These are phyloP conservation scores for Penicillium decumbens DNA, from an alignment of 2,329 filamentous ascomycete species.

Conservation along the genomic window DNA sequence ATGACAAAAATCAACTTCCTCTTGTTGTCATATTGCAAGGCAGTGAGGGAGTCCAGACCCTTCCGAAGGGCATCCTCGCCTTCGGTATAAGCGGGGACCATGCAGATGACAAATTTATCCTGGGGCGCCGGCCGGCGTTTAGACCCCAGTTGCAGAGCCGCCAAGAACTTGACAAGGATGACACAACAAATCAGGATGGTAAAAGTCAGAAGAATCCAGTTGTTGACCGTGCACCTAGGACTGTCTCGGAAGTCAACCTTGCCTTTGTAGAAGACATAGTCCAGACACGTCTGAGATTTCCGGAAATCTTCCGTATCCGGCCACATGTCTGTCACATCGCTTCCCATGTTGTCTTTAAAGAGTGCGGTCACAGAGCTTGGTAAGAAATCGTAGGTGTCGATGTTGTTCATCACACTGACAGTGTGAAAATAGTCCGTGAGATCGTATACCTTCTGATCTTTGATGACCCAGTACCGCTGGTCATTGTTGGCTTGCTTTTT, in stretches of 20 bases:
- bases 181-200: slow-evolving; percentile 77
- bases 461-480: slow-evolving; percentile 72
- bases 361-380: slow-evolving; percentile 62
- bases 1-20: slow-evolving; percentile 88
- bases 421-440: slow-evolving; percentile 89
- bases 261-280: slow-evolving; percentile 78
- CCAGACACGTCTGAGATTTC: slow-evolving; percentile 73
- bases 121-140: slow-evolving; percentile 85
- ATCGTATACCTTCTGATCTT: slow-evolving; percentile 75
- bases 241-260: slow-evolving; percentile 77
- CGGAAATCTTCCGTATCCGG: slow-evolving; percentile 49
- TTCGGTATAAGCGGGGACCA: slow-evolving; percentile 96
- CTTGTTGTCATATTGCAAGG: slow-evolving; percentile 95
- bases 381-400: slow-evolving; percentile 64
- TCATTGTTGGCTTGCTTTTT: slow-evolving; percentile 61
- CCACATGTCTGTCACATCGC: slow-evolving; percentile 67
- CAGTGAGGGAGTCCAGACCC: slow-evolving; percentile 88
- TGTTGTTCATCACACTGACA: slow-evolving; percentile 53
- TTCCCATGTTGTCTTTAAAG: slow-evolving; percentile 71
- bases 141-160: slow-evolving; percentile 87
- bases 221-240: slow-evolving; percentile 76
- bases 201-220: slow-evolving; percentile 82
- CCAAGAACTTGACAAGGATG: slow-evolving; percentile 82
- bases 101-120: slow-evolving; percentile 98
- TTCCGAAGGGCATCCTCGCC: slow-evolving; percentile 92